Evolutionary conservation across 257 asterid species (phyloP).

Genomic region (Forsythia viridissima): DNA sequence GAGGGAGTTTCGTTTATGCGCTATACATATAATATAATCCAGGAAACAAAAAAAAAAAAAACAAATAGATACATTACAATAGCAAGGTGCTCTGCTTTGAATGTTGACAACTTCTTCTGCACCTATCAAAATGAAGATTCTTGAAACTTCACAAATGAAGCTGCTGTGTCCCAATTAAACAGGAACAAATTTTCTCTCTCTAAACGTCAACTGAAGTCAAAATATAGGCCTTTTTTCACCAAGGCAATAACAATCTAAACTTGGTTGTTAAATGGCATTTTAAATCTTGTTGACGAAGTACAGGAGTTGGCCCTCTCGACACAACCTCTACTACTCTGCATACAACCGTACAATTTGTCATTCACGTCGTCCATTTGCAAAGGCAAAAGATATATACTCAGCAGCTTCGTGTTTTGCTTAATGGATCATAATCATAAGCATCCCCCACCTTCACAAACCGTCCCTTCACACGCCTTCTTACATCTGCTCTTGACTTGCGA

Average conservation of each 20-base stretch:
- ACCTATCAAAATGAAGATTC: not conserved
- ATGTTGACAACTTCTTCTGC: not conserved
- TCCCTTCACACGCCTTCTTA: conserved; percentile 91
- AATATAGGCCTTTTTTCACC: not conserved
- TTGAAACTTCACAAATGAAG: not conserved
- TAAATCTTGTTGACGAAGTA: not conserved
- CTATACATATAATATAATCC: not conserved
- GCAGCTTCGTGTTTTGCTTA: conserved; percentile 69
- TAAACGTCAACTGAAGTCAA: not conserved
- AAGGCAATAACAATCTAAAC: not conserved
- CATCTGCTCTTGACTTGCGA: conserved; percentile 97
- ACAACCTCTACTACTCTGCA: not conserved
- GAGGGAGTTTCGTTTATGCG: not conserved
- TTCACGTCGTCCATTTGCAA: not conserved
- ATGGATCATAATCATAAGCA: conserved; percentile 83
- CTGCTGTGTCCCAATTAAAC: not conserved
- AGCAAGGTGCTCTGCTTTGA: not conserved
- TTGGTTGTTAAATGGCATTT: not conserved
- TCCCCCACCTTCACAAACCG: conserved; percentile 97
- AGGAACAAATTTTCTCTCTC: not conserved
- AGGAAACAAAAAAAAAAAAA: not conserved
- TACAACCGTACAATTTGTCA: not conserved
- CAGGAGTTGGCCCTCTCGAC: not conserved
- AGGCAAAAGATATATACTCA: conserved; percentile 30
- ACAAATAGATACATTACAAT: not conserved